phyloP scores from a whole-genome alignment of 2,329 filamentous ascomycete species.

The Diaporthe ampelina region DNA sequence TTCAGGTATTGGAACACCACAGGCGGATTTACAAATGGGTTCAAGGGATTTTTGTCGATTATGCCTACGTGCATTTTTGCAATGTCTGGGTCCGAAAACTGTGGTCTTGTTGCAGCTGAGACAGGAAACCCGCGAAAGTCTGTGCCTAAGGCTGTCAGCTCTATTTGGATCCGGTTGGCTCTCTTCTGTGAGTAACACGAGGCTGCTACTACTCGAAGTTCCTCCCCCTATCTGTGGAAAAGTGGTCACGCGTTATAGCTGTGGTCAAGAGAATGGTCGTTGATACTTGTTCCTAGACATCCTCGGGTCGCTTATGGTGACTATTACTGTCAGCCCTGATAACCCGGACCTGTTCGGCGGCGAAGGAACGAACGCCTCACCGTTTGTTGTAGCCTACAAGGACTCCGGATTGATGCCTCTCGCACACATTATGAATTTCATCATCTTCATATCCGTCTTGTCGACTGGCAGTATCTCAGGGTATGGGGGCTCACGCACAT shows the following conservation, averaged over 20 bases:
- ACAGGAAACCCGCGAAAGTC: slow-evolving; percentile 57
- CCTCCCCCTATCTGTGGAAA: no score
- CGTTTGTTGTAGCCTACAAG: slow-evolving; percentile 60
- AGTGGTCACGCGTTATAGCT: neutral
- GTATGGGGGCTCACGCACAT: slow-evolving; percentile 59
- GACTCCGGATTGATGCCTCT: slow-evolving; percentile 55
- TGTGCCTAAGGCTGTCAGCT: slow-evolving; percentile 59
- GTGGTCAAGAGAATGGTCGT: neutral
- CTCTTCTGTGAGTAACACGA: slow-evolving; percentile 52
- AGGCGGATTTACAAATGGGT: slow-evolving; percentile 57
- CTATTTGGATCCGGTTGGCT: slow-evolving; percentile 60
- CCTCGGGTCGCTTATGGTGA: slow-evolving; percentile 59
- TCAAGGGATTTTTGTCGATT: slow-evolving; percentile 67
- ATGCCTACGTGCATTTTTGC: slow-evolving; percentile 64
- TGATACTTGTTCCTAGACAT: slow-evolving; percentile 47
- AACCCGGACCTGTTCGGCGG: slow-evolving; percentile 57
- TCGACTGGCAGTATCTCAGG: slow-evolving; percentile 59
- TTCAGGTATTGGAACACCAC: slow-evolving; percentile 60
- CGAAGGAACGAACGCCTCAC: slow-evolving; percentile 57
- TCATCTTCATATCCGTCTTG: slow-evolving; percentile 62
- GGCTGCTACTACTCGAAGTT: neutral
- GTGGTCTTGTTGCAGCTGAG: slow-evolving; percentile 59
- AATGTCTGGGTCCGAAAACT: slow-evolving; percentile 62
- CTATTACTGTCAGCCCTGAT: slow-evolving; percentile 57
- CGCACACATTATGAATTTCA: slow-evolving; percentile 63